phyloP scores from a whole-genome alignment of 1,284 basidiomycete species.

The Cystobasidium pallidum region DNA sequence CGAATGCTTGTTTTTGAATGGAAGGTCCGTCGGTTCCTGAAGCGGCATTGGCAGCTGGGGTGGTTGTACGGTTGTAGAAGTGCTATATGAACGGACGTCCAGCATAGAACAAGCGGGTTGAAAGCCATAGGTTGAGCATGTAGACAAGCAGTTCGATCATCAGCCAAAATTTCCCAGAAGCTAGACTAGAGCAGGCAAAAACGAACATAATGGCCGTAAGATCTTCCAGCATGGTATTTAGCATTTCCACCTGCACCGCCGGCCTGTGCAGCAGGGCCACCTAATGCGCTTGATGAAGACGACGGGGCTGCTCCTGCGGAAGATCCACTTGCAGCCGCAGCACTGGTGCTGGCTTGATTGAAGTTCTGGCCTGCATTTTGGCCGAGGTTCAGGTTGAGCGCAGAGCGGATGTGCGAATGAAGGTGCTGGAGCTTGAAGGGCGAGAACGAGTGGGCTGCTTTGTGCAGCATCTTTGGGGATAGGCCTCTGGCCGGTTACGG shows the following conservation, averaged over 20 bases:
- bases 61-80: constrained; percentile 18
- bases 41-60: constrained; percentile 16
- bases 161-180: constrained; percentile 18
- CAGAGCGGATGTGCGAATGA: constrained; percentile 32
- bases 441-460: constrained; percentile 41
- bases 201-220: constrained; percentile 34
- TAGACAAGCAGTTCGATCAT: constrained; percentile 6
- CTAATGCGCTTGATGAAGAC: constrained; percentile 30
- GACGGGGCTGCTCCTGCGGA: constrained; percentile 2
- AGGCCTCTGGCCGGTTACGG: background rate
- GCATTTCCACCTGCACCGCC: constrained; percentile 36
- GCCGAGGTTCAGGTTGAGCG: constrained; percentile 39
- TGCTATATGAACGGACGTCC: background rate
- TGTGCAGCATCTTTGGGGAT: constrained; percentile 33
- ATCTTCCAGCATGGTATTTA: constrained; percentile 44
- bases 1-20: constrained; percentile 6
- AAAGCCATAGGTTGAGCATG: background rate
- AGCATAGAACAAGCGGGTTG: background rate
- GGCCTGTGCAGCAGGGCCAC: constrained; percentile 27
- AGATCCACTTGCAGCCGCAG: background rate
- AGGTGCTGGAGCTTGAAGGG: constrained; percentile 44
- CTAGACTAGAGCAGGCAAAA: background rate
- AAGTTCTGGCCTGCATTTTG: constrained; percentile 31
- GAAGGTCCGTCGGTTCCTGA: constrained; percentile 7
- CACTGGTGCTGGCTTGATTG: constrained; percentile 17